Evolutionary conservation across 2,329 filamentous ascomycete species (phyloP), one percentile per base, ranked within the genome.

Genomic region (Monosporascus sp.): DNA sequence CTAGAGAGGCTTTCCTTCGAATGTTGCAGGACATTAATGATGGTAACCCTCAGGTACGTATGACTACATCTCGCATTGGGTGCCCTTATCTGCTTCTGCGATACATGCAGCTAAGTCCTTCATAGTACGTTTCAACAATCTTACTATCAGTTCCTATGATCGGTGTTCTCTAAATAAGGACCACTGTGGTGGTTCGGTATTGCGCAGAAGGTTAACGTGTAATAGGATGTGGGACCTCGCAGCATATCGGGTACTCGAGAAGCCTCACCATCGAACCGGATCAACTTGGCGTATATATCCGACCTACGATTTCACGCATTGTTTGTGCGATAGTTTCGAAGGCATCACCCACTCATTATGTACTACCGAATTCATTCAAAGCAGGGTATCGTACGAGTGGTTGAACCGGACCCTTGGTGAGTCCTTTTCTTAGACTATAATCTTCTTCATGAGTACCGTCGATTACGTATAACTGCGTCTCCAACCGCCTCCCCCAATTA

Each of bases 271-370:
- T 70, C 82, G 89, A 37, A 96, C 92, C 0, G 90, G 89, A 31
- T 76, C 82, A 58, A 84, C 87, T 66, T 97, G 92, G 91, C 87
- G 85, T 70, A 96, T 97, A 57, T 97, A 96, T 68, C 94, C 94
- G 0, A 95, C 93, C 0, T 97, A 97, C 65, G 92, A 96, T 69
- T 95, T 95, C 68, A 88, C 88, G 0, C 90, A 95, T 74, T 96
- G 89, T 69, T 77, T 97, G 22, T 93, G 89, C 63, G 94, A 97
- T 78, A 92, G 89, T 60, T 90, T 96, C 59, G 94, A 99, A 70
- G 82, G 82, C 18, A 95, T 97, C 64, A 92, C 92, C 0, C 93
- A 97, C 74, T 93, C 88, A 15, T 77, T 97, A 20, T 97, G 93
- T 69, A 97, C 94, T 0, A 93, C 89, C 2, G 94, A 97, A 69